These are phyloP conservation scores for Chlorella sp. DNA, from an alignment of 139 green algal genomes.

Conservation along the genomic window DNA sequence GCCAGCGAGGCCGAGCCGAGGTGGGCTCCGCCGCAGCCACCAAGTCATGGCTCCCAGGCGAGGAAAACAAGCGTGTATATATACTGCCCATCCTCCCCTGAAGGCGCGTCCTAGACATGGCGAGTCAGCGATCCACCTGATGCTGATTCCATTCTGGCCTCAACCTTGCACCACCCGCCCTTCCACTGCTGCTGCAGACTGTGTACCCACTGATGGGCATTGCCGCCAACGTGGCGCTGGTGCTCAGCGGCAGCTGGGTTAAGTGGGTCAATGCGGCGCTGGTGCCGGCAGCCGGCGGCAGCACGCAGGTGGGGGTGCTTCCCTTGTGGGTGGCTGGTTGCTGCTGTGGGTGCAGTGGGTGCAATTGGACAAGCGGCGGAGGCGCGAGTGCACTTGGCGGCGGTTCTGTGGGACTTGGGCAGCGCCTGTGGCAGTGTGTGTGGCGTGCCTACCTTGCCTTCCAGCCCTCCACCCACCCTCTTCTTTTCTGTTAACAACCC, in stretches of 20 bases:
- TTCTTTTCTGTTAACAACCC: not conserved
- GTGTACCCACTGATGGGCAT: conserved; percentile 91
- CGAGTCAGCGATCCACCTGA: too few relatives aligned
- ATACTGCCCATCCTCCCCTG: too few relatives aligned
- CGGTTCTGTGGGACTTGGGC: too few relatives aligned
- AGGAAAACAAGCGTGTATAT: too few relatives aligned
- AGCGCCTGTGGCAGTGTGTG: too few relatives aligned
- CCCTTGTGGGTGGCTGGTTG: not conserved
- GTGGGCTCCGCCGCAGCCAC: not conserved
- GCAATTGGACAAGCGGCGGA: not conserved
- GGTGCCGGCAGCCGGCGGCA: conserved; percentile 22
- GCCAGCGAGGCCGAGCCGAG: conserved; percentile 45
- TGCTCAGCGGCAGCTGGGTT: conserved; percentile 60
- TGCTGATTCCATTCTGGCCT: too few relatives aligned
- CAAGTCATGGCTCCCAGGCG: too few relatives aligned
- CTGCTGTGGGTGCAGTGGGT: not conserved
- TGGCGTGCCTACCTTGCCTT: not conserved
- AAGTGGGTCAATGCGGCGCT: conserved; percentile 61
- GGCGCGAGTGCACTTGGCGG: too few relatives aligned
- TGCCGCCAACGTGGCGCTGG: conserved; percentile 79
- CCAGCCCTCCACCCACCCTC: not conserved
- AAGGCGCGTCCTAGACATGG: too few relatives aligned
- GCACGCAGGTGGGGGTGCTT: conserved; percentile 29
- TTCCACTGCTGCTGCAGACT: conserved; percentile 33
- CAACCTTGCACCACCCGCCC: not conserved